Percentiles rank a stretch among this genome's conserved stretches.
phyloP scores from a whole-genome alignment of 1,284 basidiomycete genomes.

The Puccinia horiana region DNA sequence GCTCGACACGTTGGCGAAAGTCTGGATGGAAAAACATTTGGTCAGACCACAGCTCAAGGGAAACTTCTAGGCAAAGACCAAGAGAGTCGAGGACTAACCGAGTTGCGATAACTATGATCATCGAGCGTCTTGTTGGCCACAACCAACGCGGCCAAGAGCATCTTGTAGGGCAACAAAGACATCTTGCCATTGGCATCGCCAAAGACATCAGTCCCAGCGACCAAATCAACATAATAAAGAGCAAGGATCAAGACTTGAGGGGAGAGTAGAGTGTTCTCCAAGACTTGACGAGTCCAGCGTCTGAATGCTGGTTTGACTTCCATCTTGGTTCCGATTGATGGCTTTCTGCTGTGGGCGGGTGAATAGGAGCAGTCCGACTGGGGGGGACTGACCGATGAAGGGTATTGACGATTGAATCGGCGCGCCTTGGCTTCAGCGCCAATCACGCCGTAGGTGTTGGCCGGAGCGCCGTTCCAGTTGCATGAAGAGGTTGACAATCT shows the following conservation, averaged over 20 bases:
- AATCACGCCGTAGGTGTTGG: constrained; percentile 20
- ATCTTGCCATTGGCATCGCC: constrained; percentile 34
- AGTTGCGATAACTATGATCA: constrained; percentile 45
- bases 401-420: background rate
- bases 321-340: constrained; percentile 23
- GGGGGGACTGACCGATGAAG: background rate
- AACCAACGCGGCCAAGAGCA: constrained; percentile 34
- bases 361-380: background rate
- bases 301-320: constrained; percentile 43
- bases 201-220: constrained; percentile 36
- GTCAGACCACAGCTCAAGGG: background rate
- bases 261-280: constrained; percentile 36
- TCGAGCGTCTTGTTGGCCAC: constrained; percentile 46
- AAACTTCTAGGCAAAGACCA: background rate
- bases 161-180: constrained; percentile 39
- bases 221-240: constrained; percentile 29
- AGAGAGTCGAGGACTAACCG: constrained; percentile 4
- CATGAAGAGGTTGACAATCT: background rate
- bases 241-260: constrained; percentile 44
- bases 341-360: background rate
- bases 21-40: background rate
- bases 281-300: constrained; percentile 37
- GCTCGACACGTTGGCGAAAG: constrained; percentile 44
- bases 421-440: constrained; percentile 39
- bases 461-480: background rate